These are phyloP conservation scores for Sonneratia caseolaris DNA, from an alignment of 345 rosid species.

Conservation along the genomic window DNA sequence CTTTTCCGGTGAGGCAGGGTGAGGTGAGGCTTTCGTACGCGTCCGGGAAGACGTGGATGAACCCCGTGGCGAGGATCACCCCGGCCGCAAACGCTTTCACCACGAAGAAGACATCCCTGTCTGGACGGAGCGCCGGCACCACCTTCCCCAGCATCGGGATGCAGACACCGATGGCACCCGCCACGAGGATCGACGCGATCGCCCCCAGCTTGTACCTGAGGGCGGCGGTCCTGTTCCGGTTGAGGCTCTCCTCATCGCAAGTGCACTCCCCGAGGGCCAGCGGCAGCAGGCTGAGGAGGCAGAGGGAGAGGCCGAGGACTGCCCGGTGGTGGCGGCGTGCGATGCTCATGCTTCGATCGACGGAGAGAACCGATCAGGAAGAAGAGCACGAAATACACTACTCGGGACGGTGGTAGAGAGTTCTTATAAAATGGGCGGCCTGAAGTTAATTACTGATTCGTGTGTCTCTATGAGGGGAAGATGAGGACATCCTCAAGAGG, in stretches of 20 bases:
- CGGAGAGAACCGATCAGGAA: not conserved
- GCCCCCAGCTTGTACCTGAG: slow-evolving; percentile 29
- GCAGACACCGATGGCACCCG: slow-evolving; percentile 35
- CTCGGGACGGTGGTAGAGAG: too few relatives aligned
- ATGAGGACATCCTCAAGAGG: too few relatives aligned
- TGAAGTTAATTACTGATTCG: too few relatives aligned
- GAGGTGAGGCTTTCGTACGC: slow-evolving; percentile 63
- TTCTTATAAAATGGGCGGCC: too few relatives aligned
- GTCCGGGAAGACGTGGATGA: slow-evolving; percentile 75
- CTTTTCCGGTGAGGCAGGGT: slow-evolving; percentile 26
- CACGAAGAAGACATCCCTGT: slow-evolving; percentile 31
- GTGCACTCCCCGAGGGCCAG: slow-evolving; percentile 1
- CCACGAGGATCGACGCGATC: slow-evolving; percentile 38
- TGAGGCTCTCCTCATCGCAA: slow-evolving; percentile 7
- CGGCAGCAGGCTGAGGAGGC: not conserved
- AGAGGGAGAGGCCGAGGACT: not conserved
- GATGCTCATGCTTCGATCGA: not conserved
- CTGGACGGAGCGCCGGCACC: slow-evolving; percentile 20
- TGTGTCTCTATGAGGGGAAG: too few relatives aligned
- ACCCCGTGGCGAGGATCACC: slow-evolving; percentile 68
- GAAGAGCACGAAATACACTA: too few relatives aligned
- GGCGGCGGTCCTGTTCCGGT: slow-evolving; percentile 8
- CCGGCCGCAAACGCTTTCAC: slow-evolving; percentile 69
- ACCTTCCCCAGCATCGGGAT: slow-evolving; percentile 36
- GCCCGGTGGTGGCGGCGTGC: not conserved